Base-by-base conservation (phyloP, 257 asterid species). In the Vinca minor region DNA sequence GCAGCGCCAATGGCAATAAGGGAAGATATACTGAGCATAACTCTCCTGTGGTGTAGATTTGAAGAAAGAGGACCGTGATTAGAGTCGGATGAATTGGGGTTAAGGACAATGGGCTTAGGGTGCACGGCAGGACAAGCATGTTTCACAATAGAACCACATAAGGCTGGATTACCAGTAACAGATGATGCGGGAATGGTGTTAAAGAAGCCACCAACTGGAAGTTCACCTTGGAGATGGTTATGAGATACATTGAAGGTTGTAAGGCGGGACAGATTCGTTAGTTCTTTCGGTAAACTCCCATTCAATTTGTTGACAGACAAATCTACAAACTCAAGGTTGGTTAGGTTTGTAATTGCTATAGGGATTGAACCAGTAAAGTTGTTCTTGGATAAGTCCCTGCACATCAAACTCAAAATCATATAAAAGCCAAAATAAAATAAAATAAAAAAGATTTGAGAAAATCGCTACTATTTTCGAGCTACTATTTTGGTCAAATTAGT, bases 1-100 rank as follows among this genome's bases (percentile, higher is more conserved):
- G 96, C 97, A 23, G 97, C 97, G 9, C 87, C 90, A 50, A 90
- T 90, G 73, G 97, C 97, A 5, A 90, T 71, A 32, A 90, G 83
- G 69, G 95, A 81, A 12, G 97, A 90, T 68, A 90, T 72, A 63
- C 96, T 90, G 29, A 90, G 93, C 29, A 79, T 77, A 6, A 82
- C 79, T 38, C 88, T 77, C 72, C 78, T 85, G 73, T 79, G 96
- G 13, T 68, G 81, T 31, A 79, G 74, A 63, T 66, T 79, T 7
- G 81, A 57, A 39, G 84, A 64, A 38, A 81, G 69, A 58, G 88
- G 71, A 21, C 78, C 76, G 38, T 71, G 89, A 60, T 67, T 70
- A 0, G 94, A 63, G 63, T 76, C 83, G 0, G 97, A 80, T 0
- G 95, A 78, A 75, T 90, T 85, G 60, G 95, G 95, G 74, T 90